Evolutionary conservation across 1,284 basidiomycete genomes (phyloP), one percentile per base, ranked within the genome.

Genomic region (Pholiota adiposa): DNA sequence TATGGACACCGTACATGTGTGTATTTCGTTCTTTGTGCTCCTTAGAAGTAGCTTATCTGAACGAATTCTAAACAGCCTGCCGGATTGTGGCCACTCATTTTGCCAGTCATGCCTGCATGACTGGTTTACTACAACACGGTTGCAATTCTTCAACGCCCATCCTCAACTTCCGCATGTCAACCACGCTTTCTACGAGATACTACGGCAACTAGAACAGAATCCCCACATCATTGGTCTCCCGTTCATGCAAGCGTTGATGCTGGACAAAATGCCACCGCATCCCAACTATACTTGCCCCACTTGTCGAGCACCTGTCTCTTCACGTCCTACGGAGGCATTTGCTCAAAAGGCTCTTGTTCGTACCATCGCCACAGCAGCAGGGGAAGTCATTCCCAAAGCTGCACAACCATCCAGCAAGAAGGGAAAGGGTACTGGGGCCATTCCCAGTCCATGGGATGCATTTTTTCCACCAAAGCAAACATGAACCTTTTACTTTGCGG

Each of bases 11-110:
- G 0, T 86, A 83, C 64, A 76, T 80, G 88, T 89, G 66, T 52
- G 87, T 63, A 27, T 34, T 53, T 51, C 52, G 31, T 51, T 49
- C 56, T 53, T 44, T 51, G 46, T 51, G 48, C 44, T 14, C 18
- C 46, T 59, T 11, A 57, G 59, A 59, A 63, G 34, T 43, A 29
- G n/a, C n/a, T n/a, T n/a, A 29, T 38, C 49, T 27, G 21, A 56
- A 31, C 19, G 25, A 33, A 18, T 33, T 21, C 51, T 33, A 34
- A 11, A 21, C 63, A 89, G 86, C 21, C 77, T 90, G 29, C 72
- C 82, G 4, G 81, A 79, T 40, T 92, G 89, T 57, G 89, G 89
- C 5, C 89, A 92, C 72, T 82, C 82, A 0, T 91, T 87, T 69
- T 91, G 89, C 68, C 73, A 81, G 61, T 69, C 69, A 6, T 92